A percentile compares a stretch with the other conserved stretches of the same genome.
Conservation (phyloP, 2,329 filamentous ascomycete genomes). For the Akanthomyces uredinophilus region DNA sequence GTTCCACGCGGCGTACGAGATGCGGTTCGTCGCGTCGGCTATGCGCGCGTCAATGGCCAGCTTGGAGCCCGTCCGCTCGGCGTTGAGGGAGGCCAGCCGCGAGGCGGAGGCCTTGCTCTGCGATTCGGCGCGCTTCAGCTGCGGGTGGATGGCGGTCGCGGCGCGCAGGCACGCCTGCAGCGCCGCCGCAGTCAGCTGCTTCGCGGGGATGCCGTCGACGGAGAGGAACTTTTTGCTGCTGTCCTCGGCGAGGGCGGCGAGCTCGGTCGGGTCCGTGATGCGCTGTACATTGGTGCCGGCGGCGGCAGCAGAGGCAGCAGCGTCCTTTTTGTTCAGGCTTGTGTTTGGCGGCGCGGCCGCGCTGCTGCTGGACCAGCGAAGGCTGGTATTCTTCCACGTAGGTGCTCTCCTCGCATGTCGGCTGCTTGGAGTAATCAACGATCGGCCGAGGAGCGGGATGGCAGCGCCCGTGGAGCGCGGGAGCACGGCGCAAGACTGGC, state of each 20-base stretch:
- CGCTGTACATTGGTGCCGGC: slow-evolving; percentile 17
- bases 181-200: slow-evolving; percentile 38
- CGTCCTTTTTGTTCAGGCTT: background rate
- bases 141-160: slow-evolving; percentile 39
- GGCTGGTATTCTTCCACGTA: slow-evolving; percentile 14
- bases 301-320: background rate
- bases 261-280: slow-evolving; percentile 34
- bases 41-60: slow-evolving; percentile 31
- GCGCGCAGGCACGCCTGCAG: slow-evolving; percentile 42
- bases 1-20: slow-evolving; percentile 59
- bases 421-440: slow-evolving; percentile 17
- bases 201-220: slow-evolving; percentile 40
- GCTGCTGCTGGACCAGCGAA: slow-evolving; percentile 26
- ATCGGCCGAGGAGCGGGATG: slow-evolving; percentile 22
- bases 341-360: slow-evolving; percentile 9
- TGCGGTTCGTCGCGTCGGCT: slow-evolving; percentile 42
- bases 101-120: slow-evolving; percentile 45
- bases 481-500: slow-evolving; percentile 39
- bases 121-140: slow-evolving; percentile 34
- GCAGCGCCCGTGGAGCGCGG: slow-evolving; percentile 17
- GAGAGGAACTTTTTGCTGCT: slow-evolving; percentile 40
- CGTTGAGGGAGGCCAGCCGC: slow-evolving; percentile 45
- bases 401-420: background rate
- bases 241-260: slow-evolving; percentile 38
- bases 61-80: slow-evolving; percentile 28